Base-by-base conservation (phyloP, 2,329 filamentous ascomycete genomes). In the Pestalotiopsis fici region DNA sequence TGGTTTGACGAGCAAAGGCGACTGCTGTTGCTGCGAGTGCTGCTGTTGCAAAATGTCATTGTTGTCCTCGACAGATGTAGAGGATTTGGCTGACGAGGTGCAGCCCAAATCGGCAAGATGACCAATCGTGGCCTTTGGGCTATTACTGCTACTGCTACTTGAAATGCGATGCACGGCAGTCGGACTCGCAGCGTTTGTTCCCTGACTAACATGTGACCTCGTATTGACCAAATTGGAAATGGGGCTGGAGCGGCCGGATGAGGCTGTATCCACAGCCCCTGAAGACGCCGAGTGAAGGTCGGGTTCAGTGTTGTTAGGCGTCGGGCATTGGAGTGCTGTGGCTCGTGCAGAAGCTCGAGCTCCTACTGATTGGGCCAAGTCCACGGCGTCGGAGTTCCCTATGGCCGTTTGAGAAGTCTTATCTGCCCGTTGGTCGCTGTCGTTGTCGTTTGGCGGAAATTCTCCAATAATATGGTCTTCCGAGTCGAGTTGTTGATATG, bases 351-450 rank as follows among this genome's bases (percentile, higher is more conserved):
- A 68, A 62, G 76, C 72, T 66, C 61, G 43, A 62, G 76, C 72
- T 65, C 61, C 56, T 28, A 78, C 71, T 65, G 77, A 79, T 73
- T 78, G 76, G 74, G 75, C 74, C 39, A 66, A 66, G 64, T 35
- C 56, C 64, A 23, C 39, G 64, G 55, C 55, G 25, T 54, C 43
- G 64, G 25, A 72, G 74, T 31, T 57, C 54, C 65, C 68, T 70
- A 69, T 73, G 71, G 68, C 70, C 65, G 69, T 70, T 65, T 65
- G 59, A 28, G 59, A 57, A 63, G 68, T 63, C 27, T 23, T 59
- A 37, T 27, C 47, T 47, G 50, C 47, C 50, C 50, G 25, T 39
- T 35, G 21, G 28, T 60, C 27, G 25, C 4, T 59, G 11, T 60
- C 28, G 9, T 28, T 23, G 37, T 65, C n/a, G 35, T 65, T 35